Base-by-base conservation (phyloP, 2,329 filamentous ascomycete species). In the Ophiosphaerella herpotricha region DNA sequence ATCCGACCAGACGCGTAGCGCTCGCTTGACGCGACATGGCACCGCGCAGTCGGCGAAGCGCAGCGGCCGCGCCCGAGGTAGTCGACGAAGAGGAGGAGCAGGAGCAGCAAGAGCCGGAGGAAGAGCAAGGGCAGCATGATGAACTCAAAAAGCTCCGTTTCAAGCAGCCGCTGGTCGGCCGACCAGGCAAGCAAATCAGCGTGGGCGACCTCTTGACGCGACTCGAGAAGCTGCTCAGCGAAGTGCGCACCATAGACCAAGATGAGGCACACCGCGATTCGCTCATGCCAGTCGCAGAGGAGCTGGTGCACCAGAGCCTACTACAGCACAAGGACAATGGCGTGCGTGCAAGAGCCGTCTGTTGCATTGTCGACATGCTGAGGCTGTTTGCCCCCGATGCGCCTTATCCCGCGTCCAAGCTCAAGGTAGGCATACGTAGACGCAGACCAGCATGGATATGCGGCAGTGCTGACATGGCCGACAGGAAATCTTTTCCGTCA, bases 311-410 rank as follows among this genome's bases (percentile, higher is more conserved):
- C 57, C 85, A 87, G 54, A 91, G 94, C 66, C 80, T 99, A 21
- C 77, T 99, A 39, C 85, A 85, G 52, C 94, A 99, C 76, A 96
- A 96, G 77, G 94, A 99, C 73, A 89, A 87, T 58, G 94, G 94
- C 48, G 91, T 99, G 58, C 88, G 89, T 73, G 93, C 94, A 23
- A 96, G 89, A 78, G 85, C 90, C 29, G 87, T 91, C 37, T 90
- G 90, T 67, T 97, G 92, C 72, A 80, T 97, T 54, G 91, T 97
- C 46, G 94, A 99, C 72, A 89, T 99, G 61, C 83, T 99, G 70
- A 88, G 90, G 64, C 82, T 99, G 49, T 96, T 91, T 75, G 94
- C 94, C 24, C 94, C 94, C 0, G 88, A 97, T 80, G 94, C 94
- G 70, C 94, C 94, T 14, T 97, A 96, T 75, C 95, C 91, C 21